Base-by-base conservation (phyloP, 768 basidiomycete species). In the Boletus speciosus region DNA sequence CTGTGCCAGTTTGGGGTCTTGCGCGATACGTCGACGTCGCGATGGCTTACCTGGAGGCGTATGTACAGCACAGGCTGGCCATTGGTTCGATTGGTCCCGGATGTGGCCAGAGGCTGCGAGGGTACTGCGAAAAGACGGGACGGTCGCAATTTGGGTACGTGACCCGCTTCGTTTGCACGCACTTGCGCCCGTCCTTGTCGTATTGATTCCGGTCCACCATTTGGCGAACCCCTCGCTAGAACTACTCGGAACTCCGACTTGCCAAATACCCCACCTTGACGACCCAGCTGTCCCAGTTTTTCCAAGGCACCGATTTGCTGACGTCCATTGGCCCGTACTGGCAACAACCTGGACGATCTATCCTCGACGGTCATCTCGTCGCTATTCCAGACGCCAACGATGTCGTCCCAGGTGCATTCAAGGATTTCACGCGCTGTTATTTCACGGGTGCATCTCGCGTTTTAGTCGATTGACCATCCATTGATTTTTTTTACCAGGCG, bases 61-160 rank as follows among this genome's bases (percentile, higher is more conserved):
- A 9, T 62, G 47, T 46, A 35, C 29, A 89, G 90, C 87, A 1
- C 91, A 91, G 67, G 80, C 90, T 0, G 84, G 82, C 1, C 91
- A 93, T 63, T 92, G 90, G 90, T 93, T 93, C 62, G 78, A 92
- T 60, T 89, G 84, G 80, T 64, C 70, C 3, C 79, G 76, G 55
- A 75, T 87, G 15, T 93, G 90, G 88, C 78, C 78, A 8, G 87
- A 91, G 67, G 73, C 80, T 0, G 74, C 76, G 9, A 74, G 86
- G 12, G 78, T 86, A 1, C 67, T 92, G 27, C 75, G 80, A 41
- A 74, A 71, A 2, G 77, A 80, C 11, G 90, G 88, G 4, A 85
- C 81, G 3, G 80, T 79, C 9, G 88, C 87, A 5, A 83, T 85
- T 56, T 92, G 89, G 86, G 90, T 87, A 57, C 29, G 79, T 27